Percentiles rank a stretch among this genome's conserved stretches.
These are phyloP conservation scores for Cutaneotrichosporon sp. DNA, from an alignment of 1,284 basidiomycete species.

Conservation along the genomic window DNA sequence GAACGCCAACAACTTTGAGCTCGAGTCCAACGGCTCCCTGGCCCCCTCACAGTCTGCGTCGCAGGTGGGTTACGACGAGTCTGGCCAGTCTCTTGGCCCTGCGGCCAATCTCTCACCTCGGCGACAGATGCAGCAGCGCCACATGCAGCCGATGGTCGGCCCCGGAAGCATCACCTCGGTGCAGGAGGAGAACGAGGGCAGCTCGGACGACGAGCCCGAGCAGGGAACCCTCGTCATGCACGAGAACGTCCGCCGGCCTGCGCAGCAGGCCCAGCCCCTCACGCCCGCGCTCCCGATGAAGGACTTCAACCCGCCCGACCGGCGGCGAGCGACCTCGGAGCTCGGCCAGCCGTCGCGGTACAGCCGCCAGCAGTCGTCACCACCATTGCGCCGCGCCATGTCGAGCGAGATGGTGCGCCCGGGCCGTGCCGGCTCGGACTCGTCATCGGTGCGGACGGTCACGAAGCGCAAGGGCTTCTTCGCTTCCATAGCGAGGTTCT, in stretches of 20 bases:
- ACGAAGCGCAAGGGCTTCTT: slow-evolving; percentile 49
- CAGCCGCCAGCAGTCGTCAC: neutral
- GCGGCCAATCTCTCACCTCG: neutral
- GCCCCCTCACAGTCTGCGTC: slow-evolving; percentile 54
- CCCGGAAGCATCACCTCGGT: slow-evolving; percentile 45
- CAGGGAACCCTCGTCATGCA: slow-evolving; percentile 45
- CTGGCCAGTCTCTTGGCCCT: slow-evolving; percentile 1
- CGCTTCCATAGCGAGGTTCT: slow-evolving; percentile 45
- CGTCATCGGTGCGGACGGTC: slow-evolving; percentile 35
- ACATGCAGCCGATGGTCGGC: slow-evolving; percentile 17
- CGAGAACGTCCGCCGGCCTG: slow-evolving; percentile 30
- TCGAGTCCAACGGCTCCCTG: slow-evolving; percentile 55
- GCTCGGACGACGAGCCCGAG: slow-evolving; percentile 41
- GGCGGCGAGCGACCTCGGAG: slow-evolving; percentile 44
- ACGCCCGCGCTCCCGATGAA: neutral
- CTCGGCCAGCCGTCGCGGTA: slow-evolving; percentile 31
- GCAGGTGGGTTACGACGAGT: slow-evolving; percentile 47
- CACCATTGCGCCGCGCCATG: slow-evolving; percentile 40
- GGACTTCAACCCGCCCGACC: slow-evolving; percentile 13
- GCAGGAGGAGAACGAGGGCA: slow-evolving; percentile 51
- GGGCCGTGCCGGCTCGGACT: slow-evolving; percentile 32
- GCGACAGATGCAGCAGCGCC: slow-evolving; percentile 3
- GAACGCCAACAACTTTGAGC: slow-evolving; percentile 50
- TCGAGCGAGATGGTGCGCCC: slow-evolving; percentile 34
- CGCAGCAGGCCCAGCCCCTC: neutral